Evolutionary conservation across 1,139 yeast species (phyloP).

Genomic region (Lizanozyma gosingica): DNA sequence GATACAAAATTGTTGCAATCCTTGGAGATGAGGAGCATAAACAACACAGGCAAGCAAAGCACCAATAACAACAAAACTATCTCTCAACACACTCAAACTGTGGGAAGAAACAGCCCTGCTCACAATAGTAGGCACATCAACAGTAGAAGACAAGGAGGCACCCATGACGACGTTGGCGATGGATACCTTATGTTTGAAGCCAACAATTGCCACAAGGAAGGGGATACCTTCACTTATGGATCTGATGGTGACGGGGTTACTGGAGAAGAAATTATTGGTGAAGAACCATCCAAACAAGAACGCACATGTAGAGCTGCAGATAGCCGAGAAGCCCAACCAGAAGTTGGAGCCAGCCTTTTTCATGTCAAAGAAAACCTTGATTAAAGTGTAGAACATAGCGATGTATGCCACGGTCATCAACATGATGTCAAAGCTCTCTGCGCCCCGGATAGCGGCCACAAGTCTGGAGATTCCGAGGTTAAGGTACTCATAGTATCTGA

Average conservation of each 20-base stretch:
- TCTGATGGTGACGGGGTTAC: conserved; percentile 55
- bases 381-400: conserved; percentile 85
- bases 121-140: conserved; percentile 39
- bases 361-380: conserved; percentile 76
- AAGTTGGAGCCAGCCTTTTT: conserved; percentile 72
- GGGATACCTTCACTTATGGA: conserved; percentile 90
- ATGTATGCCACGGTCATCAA: conserved; percentile 75
- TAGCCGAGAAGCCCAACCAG: conserved; percentile 81
- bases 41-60: conserved; percentile 62
- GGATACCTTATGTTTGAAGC: conserved; percentile 80
- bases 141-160: conserved; percentile 21
- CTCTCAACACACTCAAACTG: conserved; percentile 68
- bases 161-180: conserved; percentile 59
- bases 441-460: conserved; percentile 51
- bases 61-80: conserved; percentile 65
- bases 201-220: conserved; percentile 84
- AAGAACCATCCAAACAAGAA: conserved; percentile 74
- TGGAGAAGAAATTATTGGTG: conserved; percentile 44
- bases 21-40: conserved; percentile 64
- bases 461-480: conserved; percentile 38
- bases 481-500: conserved; percentile 57
- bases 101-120: conserved; percentile 56
- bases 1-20: conserved; percentile 79
- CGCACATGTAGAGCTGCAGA: conserved; percentile 78
- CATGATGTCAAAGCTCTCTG: conserved; percentile 81